Percentiles rank a stretch among this genome's conserved stretches.
phyloP scores from a whole-genome alignment of 2,329 filamentous ascomycete species.

The Fusarium torreyae region DNA sequence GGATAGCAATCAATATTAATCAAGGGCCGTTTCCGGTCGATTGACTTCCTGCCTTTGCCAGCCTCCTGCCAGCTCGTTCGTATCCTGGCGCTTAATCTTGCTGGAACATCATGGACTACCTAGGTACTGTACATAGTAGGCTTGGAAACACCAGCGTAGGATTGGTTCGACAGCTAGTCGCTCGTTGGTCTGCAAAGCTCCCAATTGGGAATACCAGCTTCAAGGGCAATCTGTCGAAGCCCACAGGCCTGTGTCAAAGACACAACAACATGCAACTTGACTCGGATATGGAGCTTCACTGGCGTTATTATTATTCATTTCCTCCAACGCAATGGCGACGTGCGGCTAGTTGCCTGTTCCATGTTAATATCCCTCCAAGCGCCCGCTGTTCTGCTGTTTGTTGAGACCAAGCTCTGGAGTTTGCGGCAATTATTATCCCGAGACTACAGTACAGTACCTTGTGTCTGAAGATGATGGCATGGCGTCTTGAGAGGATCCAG shows the following conservation, averaged over 20 bases:
- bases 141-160: slow-evolving; percentile 43
- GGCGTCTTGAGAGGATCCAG: slow-evolving; percentile 23
- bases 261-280: slow-evolving; percentile 25
- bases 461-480: slow-evolving; percentile 36
- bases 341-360: slow-evolving; percentile 31
- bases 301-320: slow-evolving; percentile 27
- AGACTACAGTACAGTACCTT: slow-evolving; percentile 9
- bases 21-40: slow-evolving; percentile 39
- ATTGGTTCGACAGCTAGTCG: slow-evolving; percentile 47
- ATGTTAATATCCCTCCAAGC: slow-evolving; percentile 33
- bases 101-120: slow-evolving; percentile 42
- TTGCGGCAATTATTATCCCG: slow-evolving; percentile 41
- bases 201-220: slow-evolving; percentile 46
- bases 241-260: slow-evolving; percentile 36
- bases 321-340: slow-evolving; percentile 22
- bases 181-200: slow-evolving; percentile 44
- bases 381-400: slow-evolving; percentile 23
- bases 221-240: slow-evolving; percentile 20
- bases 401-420: slow-evolving; percentile 14
- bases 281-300: slow-evolving; percentile 37
- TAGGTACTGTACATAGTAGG: slow-evolving; percentile 6
- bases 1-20: slow-evolving; percentile 16
- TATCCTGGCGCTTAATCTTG: slow-evolving; percentile 48
- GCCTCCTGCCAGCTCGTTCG: slow-evolving; percentile 8
- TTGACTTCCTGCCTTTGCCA: slow-evolving; percentile 14